These are phyloP conservation scores for Rhytidhysteron rufulum DNA, from an alignment of 2,329 filamentous ascomycete species.

Conservation along the genomic window DNA sequence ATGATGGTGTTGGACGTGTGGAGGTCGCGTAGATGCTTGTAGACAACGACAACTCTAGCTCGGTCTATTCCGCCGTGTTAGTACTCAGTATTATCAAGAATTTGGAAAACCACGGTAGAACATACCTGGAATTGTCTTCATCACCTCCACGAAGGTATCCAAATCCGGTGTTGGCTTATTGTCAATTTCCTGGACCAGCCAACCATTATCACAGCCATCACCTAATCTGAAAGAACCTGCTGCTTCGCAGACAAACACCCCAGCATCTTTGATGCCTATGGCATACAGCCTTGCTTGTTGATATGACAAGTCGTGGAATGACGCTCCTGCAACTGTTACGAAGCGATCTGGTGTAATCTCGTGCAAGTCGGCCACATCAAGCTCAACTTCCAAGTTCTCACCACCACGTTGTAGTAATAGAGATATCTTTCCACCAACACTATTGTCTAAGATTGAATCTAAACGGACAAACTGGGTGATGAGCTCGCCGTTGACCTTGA, in stretches of 20 bases:
- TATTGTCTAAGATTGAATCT: slow-evolving; percentile 87
- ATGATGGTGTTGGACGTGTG: slow-evolving; percentile 94
- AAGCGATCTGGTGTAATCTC: slow-evolving; percentile 94
- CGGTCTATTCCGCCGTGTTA: slow-evolving; percentile 44
- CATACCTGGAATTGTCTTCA: slow-evolving; percentile 78
- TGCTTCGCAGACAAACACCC: slow-evolving; percentile 92
- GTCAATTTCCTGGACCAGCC: slow-evolving; percentile 89
- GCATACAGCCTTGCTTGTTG: slow-evolving; percentile 96
- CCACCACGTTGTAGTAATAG: slow-evolving; percentile 86
- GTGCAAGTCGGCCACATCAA: slow-evolving; percentile 85
- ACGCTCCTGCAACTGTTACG: slow-evolving; percentile 86
- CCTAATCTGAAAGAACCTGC: slow-evolving; percentile 86
- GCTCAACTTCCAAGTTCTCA: slow-evolving; percentile 77
- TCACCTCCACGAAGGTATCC: slow-evolving; percentile 83
- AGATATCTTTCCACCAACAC: slow-evolving; percentile 72
- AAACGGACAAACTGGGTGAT: slow-evolving; percentile 89
- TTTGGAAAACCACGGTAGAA: not conserved
- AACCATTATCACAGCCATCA: slow-evolving; percentile 87
- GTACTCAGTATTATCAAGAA: not conserved
- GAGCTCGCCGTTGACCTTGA: slow-evolving; percentile 90
- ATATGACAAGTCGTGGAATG: slow-evolving; percentile 95
- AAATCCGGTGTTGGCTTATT: slow-evolving; percentile 88
- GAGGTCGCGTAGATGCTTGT: slow-evolving; percentile 90
- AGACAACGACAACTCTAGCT: slow-evolving; percentile 85
- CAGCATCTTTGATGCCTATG: slow-evolving; percentile 70